Evolutionary conservation across 306 rosid genomes (phyloP), one percentile per base, ranked within the genome.

Genomic region (Hippophae gyantsensis): DNA sequence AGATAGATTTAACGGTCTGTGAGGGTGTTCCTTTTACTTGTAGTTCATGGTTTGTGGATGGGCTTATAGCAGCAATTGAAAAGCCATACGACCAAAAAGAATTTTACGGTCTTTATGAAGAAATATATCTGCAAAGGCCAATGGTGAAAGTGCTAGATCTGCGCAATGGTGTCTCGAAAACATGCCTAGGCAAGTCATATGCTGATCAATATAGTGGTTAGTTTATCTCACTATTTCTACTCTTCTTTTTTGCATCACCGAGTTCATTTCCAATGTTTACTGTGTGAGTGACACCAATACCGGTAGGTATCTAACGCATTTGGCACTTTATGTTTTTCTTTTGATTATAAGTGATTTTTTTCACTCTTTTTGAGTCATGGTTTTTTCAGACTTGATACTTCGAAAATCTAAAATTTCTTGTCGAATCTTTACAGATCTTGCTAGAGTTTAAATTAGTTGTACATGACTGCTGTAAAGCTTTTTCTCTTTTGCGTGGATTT

Each of bases 401-500:
- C n/a, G 44, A 44, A 46, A 61, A 60, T 18, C 56, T 58, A 13
- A 27, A 58, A 43, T 53, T 64, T 53, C 43, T 68, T 67, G 74
- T 57, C 42, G 67, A 23, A 62, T 66, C 57, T 6, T 66, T 79
- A 70, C 83, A 92, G 98, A 70, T 67, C 61, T 87, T 48, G 57
- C 45, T 3, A 23, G 62, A 77, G 63, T 44, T 64, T 41, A 44
- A 53, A 47, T 67, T 68, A 70, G 80, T 66, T 56, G 8, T 40
- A 6, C 49, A 56, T n/a, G 67, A 81, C 70, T 61, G 48, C 12
- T 64, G 9, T 48, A 83, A 11, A 66, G 62, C 58, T 64, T 63
- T 85, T 76, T 78, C 76, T 76, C 78, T 92, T 49, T 62, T 83
- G 43, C 98, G 96, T 51, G 98, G 89, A 58, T 87, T 85, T 62